These are phyloP conservation scores for Botrytis byssoidea DNA, from an alignment of 2,329 filamentous ascomycete species.

Conservation along the genomic window DNA sequence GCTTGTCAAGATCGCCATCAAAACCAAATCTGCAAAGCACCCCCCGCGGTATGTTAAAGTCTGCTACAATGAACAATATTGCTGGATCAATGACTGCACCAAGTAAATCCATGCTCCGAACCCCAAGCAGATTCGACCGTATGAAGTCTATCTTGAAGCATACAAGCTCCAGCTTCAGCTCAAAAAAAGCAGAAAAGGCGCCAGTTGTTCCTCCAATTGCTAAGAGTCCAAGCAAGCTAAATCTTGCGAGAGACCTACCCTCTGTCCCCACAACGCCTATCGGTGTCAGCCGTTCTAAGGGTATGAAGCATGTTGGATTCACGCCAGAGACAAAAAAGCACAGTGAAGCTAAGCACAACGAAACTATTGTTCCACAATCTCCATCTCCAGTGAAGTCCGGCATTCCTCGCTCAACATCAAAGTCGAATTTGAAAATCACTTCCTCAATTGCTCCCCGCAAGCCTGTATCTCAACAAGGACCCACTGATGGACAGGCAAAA, in stretches of 20 bases:
- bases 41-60: constrained; percentile 52
- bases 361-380: constrained; percentile 45
- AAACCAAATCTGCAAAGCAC: constrained; percentile 47
- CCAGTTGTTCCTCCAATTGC: constrained; percentile 31
- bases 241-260: constrained; percentile 54
- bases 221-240: constrained; percentile 48
- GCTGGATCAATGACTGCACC: constrained; percentile 37
- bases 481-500: background rate
- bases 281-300: constrained; percentile 49
- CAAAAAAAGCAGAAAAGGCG: constrained; percentile 29
- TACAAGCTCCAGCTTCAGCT: constrained; percentile 27
- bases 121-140: constrained; percentile 43
- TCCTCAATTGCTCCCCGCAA: constrained; percentile 4
- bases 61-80: constrained; percentile 51
- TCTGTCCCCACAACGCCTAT: constrained; percentile 58
- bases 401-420: constrained; percentile 46
- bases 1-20: constrained; percentile 55
- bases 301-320: constrained; percentile 75
- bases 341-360: constrained; percentile 45
- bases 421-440: constrained; percentile 35
- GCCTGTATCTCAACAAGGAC: background rate
- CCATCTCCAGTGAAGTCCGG: constrained; percentile 56
- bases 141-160: constrained; percentile 58
- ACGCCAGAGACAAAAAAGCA: constrained; percentile 63
- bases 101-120: constrained; percentile 29